phyloP scores from a whole-genome alignment of 139 green algal species.

The Chlamydomonas urium region DNA sequence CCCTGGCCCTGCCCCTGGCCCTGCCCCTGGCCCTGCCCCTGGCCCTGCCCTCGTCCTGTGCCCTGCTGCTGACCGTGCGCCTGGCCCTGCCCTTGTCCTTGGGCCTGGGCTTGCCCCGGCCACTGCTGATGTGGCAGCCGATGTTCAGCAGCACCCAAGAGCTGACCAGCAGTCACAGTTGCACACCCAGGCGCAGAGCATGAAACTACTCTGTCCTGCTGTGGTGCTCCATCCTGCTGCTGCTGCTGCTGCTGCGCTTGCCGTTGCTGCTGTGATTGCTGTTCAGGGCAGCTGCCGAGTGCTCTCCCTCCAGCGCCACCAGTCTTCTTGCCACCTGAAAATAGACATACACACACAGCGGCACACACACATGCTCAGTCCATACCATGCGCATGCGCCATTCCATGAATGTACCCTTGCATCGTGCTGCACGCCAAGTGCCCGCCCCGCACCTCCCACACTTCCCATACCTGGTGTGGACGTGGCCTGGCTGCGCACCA shows the following conservation, averaged over 20 bases:
- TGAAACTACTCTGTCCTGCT: neutral
- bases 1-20: too few species aligned
- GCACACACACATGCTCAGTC: neutral
- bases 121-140: neutral
- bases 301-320: neutral
- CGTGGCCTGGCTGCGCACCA: neutral
- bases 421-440: neutral
- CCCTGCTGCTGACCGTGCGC: neutral
- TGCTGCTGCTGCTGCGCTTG: slow-evolving; percentile 4
- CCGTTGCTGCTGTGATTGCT: slow-evolving; percentile 1
- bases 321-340: neutral
- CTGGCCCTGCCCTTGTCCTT: neutral
- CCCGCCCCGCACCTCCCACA: neutral
- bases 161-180: too few species aligned
- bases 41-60: too few species aligned
- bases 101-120: neutral
- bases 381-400: neutral
- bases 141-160: too few species aligned
- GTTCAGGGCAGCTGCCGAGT: neutral
- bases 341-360: neutral
- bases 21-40: too few species aligned
- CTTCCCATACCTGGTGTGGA: neutral
- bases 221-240: neutral
- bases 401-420: neutral
- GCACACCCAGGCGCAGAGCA: neutral